Evolutionary conservation across 129 eudicot genomes (phyloP), one percentile per base, ranked within the genome.

Genomic region (Helianthus annuus): DNA sequence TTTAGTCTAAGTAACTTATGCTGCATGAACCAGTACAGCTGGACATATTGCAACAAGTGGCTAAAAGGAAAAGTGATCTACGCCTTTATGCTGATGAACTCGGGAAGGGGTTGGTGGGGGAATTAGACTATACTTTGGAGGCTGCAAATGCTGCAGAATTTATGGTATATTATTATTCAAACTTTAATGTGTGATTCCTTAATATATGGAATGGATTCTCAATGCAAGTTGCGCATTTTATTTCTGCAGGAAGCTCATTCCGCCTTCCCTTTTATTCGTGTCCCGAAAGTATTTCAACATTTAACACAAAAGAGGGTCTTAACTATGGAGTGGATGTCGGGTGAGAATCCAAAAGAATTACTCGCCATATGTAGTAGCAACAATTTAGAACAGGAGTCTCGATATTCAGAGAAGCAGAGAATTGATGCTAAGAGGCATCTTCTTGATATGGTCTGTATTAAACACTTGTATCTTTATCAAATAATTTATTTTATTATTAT

Each of bases 291-390:
- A 46, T 81, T 67, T 69, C 88, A 9, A 8, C 84, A 83, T 60
- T 74, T 94, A 74, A 87, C 82, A 64, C 75, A 77, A 74, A 95
- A 83, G 80, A 83, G 93, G 71, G 89, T 95, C 62, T 66, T 95
- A 70, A 95, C 99, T 52, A 95, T 95, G 97, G 96, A 95, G 75
- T 95, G 99, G 99, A 82, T 95, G 87, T 79, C 70, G 73, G 99
- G 99, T 76, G 99, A 95, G 38, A 90, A 85, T 85, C 99, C 99
- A 77, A 88, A 59, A 75, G 96, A 90, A 60, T 81, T 95, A 38
- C 54, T 95, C n/a, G 57, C 80, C 22, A 67, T 71, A n/a, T 82
- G 97, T 58, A 76, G 70, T 66, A 42, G 54, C 34, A 75, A 66
- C 34, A 75, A 66, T 13, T 45, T 71, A 64, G 84, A 42, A 14